Percentiles rank a stretch among this genome's conserved stretches.
phyloP scores from a whole-genome alignment of 208 protist genomes.

The Acanthamoeba triangularis region DNA sequence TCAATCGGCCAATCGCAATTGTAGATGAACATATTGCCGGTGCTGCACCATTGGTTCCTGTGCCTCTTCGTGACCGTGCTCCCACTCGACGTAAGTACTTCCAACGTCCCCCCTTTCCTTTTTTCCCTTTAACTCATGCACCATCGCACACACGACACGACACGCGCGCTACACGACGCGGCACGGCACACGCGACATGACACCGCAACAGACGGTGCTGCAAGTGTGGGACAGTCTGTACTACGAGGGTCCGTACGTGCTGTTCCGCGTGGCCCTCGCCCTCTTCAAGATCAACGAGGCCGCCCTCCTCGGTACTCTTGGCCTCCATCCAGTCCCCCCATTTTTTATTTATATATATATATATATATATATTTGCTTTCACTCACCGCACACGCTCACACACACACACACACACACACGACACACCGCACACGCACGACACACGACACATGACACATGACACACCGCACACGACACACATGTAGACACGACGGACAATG shows the following conservation, averaged over 20 bases:
- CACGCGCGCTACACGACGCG: too few relatives aligned
- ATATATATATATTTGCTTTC: too few relatives aligned
- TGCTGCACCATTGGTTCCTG: slow-evolving; percentile 87
- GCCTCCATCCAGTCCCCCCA: neutral
- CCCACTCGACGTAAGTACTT: slow-evolving; percentile 82
- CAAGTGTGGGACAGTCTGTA: slow-evolving; percentile 89
- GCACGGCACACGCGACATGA: too few relatives aligned
- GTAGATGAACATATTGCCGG: slow-evolving; percentile 58
- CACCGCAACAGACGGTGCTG: slow-evolving; percentile 81
- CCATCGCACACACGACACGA: neutral
- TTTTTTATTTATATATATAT: too few relatives aligned
- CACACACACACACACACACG: neutral
- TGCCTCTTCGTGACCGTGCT: slow-evolving; percentile 88
- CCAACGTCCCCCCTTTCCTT: neutral
- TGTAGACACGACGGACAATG: slow-evolving; percentile 37
- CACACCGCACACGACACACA: neutral
- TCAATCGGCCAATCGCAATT: too few relatives aligned
- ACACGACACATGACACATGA: too few relatives aligned
- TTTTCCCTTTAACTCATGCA: neutral
- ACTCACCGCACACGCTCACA: neutral
- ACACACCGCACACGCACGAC: too few relatives aligned
- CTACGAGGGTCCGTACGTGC: slow-evolving; percentile 86
- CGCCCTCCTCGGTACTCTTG: slow-evolving; percentile 72
- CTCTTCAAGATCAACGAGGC: slow-evolving; percentile 85
- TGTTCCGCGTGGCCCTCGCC: slow-evolving; percentile 82